Evolutionary conservation across 2,329 filamentous ascomycete genomes (phyloP), one percentile per base, ranked within the genome.

Genomic region (Trichophaea hybrida): DNA sequence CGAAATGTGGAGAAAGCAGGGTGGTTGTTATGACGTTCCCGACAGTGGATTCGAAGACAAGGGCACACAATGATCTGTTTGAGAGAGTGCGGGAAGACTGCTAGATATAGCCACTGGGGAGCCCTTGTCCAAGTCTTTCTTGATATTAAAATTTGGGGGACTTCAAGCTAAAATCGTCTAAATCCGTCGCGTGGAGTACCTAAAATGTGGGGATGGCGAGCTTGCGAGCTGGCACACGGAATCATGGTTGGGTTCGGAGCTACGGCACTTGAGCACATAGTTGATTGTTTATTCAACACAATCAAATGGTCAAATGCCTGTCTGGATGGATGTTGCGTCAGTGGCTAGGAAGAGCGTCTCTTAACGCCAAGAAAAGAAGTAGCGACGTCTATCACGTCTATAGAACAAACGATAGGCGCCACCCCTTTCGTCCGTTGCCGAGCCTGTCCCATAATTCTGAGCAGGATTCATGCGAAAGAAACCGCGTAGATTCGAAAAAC

Each of bases 1-100:
- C 48, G 48, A 51, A 51, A 32, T 51, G 48, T 51, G 48, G 48
- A 51, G 48, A 51, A 51, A 32, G n/a, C 12, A 12, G 15, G 48
- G 48, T 51, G 15, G 40, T 46, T 46, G 40, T 17, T 32, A 24
- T 17, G n/a, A 24, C 38, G 38, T 10, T 10, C 4, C n/a, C n/a
- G 38, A 43, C n/a, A 12, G 38, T 12, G 10, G 10, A 15, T 12
- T 43, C 10, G 38, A 43, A 10, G 38, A 12, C n/a, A 15, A 15
- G 38, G 38, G 38, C 10, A 15, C 10, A 15, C 8, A 4, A 35
- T 54, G 51, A 54, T 54, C 12, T 13, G 24, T 10, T 40, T 4
- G n/a, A 15, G 24, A 54, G n/a, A 54, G 32, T 40, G 24, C 32
- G 51, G 51, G 24, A 4, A 38, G 51, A 54, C 51, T 13, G 51